These are phyloP conservation scores for Nicotiana obtusifolia DNA, from an alignment of 257 asterid genomes.

Conservation along the genomic window DNA sequence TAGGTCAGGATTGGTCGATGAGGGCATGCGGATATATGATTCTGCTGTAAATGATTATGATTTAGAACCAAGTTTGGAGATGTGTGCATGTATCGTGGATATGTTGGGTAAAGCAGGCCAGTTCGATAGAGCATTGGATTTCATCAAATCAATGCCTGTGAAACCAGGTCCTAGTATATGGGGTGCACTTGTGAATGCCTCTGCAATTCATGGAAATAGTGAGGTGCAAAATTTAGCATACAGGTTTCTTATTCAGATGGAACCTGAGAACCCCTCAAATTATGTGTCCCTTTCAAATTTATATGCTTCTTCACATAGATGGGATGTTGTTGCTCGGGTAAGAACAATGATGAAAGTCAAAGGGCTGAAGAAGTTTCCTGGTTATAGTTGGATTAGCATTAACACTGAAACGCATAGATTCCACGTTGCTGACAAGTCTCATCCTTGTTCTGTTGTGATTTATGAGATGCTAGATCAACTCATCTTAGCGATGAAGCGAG, in stretches of 20 bases:
- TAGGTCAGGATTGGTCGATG: constrained; percentile 49
- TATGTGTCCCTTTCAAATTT: constrained; percentile 57
- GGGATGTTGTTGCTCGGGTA: constrained; percentile 57
- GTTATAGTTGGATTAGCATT: constrained; percentile 65
- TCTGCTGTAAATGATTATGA: constrained; percentile 20
- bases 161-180: constrained; percentile 57
- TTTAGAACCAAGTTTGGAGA: constrained; percentile 45
- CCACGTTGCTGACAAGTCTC: constrained; percentile 47
- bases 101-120: constrained; percentile 48
- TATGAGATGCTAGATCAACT: constrained; percentile 40
- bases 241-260: constrained; percentile 44
- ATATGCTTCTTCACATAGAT: constrained; percentile 52
- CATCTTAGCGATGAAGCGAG: constrained; percentile 41
- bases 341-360: constrained; percentile 50
- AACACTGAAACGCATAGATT: constrained; percentile 45
- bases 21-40: constrained; percentile 44
- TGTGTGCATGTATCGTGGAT: constrained; percentile 69
- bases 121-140: constrained; percentile 42
- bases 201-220: constrained; percentile 40
- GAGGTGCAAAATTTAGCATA: constrained; percentile 51
- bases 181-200: constrained; percentile 60
- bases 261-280: constrained; percentile 55
- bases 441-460: constrained; percentile 38
- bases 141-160: constrained; percentile 42
- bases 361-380: constrained; percentile 55